Conservation (phyloP, 2,329 filamentous ascomycete genomes). For the Cladorrhinum sp. region DNA sequence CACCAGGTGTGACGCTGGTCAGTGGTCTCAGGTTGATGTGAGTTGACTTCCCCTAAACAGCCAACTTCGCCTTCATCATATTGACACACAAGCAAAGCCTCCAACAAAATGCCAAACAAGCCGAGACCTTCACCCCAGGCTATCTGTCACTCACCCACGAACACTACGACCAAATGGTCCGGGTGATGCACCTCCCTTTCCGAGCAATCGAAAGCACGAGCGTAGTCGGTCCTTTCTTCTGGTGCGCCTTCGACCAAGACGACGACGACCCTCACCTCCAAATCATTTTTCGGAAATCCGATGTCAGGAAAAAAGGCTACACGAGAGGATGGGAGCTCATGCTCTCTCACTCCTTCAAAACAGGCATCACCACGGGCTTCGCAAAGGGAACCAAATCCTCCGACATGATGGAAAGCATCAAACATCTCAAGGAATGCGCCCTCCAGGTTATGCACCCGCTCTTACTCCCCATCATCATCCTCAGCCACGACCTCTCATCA, state of each 20-base stretch:
- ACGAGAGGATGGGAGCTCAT: constrained; percentile 64
- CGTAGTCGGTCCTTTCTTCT: constrained; percentile 62
- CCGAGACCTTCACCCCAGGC: constrained; percentile 56
- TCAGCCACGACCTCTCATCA: constrained; percentile 55
- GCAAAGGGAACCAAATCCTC: constrained; percentile 59
- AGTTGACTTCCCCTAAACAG: constrained; percentile 29
- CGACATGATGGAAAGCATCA: constrained; percentile 48
- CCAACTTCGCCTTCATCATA: background rate
- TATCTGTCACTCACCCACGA: constrained; percentile 51
- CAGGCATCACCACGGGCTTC: constrained; percentile 56
- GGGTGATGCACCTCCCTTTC: constrained; percentile 51
- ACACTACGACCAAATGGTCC: constrained; percentile 55
- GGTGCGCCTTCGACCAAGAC: constrained; percentile 55
- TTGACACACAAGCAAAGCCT: constrained; percentile 39
- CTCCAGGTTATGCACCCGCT: constrained; percentile 55
- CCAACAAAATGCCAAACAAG: constrained; percentile 53
- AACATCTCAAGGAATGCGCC: constrained; percentile 49
- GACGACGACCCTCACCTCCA: constrained; percentile 57
- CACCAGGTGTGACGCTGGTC: constrained; percentile 42
- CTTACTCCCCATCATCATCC: constrained; percentile 56
- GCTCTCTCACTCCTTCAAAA: constrained; percentile 55
- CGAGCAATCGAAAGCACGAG: constrained; percentile 57
- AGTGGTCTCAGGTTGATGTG: constrained; percentile 55
- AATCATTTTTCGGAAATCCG: constrained; percentile 63
- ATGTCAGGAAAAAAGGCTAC: constrained; percentile 61